Evolutionary conservation across 2,329 filamentous ascomycete species (phyloP), one percentile per base, ranked within the genome.

Genomic region (Hymenotorrendiella dingleyae): DNA sequence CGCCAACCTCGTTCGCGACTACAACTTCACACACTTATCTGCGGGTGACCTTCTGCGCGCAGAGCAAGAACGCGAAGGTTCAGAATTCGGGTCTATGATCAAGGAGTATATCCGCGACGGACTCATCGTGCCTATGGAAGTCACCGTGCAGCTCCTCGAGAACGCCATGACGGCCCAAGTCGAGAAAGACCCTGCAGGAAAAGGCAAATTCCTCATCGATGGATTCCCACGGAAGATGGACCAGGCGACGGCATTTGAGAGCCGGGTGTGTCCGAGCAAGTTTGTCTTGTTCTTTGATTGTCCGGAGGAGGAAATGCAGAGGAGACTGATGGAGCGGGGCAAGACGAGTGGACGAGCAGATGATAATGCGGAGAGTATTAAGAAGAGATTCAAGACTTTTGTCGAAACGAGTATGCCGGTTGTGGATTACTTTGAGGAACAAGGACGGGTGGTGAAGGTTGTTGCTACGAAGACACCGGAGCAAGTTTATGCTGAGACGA

Each of bases 331-430:
- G 53, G 84, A 95, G 70, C 78, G 91, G 38, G 93, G 91, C 49
- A 86, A 95, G 80, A 97, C 91, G 12, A 90, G 84, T 60, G 93
- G 93, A 30, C 77, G 93, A 52, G 72, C 84, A 38, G 93, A 98
- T 66, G 93, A 98, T 69, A 98, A 98, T 63, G 84, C 81, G 43
- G 93, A 95, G 68, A 89, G 82, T 60, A 98, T 97, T 65, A 84
- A 86, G 71, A 98, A 98, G 82, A 79, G 93, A 44, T 98, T 98
- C 75, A 82, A 80, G 62, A 90, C 84, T 4, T 98, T 97, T 62
- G 72, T 94, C 57, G 89, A 97, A 67, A 95, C 89, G 2, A 95
- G 88, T 68, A 96, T 97, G 91, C 93, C 93, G 20, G 93, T 97
- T 35, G 88, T 98, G 42, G 76, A 94, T 55, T 79, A 87, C 63